Evolutionary conservation across 129 eudicot species (phyloP), one percentile per base, ranked within the genome.

Genomic region (Oenanthe sinensis): DNA sequence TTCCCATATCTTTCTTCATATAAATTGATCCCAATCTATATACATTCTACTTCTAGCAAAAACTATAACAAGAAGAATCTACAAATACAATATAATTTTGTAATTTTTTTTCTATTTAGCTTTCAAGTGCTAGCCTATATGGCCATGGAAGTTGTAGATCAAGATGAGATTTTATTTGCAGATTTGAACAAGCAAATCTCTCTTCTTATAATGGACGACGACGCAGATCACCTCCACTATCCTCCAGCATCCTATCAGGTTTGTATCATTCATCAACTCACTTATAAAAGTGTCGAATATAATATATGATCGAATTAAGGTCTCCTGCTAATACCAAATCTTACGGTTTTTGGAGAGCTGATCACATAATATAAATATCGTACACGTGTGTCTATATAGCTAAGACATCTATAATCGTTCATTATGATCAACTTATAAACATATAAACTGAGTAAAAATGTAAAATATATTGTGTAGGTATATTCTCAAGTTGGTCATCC

Each of bases 201-300:
- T 46, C 98, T 90, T 77, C 84, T 94, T 14, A 90, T 94, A 71
- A 90, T 90, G 98, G 98, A 94, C 81, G 98, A 94, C 55, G 90
- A 94, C 36, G 77, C 17, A 5, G 50, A 72, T 40, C 76, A 15
- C 49, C 76, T 24, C 5, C 76, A 84, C 90, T 44, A 74, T 65
- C 87, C 93, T 83, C 85, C 97, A 24, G 89, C 79, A 68, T 82
- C 92, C 77, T 85, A 83, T 39, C 97, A 91, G 96, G 96, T 90
- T 76, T 75, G 58, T 72, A 67, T 84, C 17, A 65, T 65, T 65
- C 71, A 28, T 65, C 71, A 65, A 13, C 71, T 28, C 71, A 1
- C 12, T 17, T 65, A 26, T 28, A 12, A 65, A 65, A 44, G 46
- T 44, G 5, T 44, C 36, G 36, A 33, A 33, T 33, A 33, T 33